Evolutionary conservation across 2,329 filamentous ascomycete species (phyloP).

Genomic region (Sphaceloma murrayae): DNA sequence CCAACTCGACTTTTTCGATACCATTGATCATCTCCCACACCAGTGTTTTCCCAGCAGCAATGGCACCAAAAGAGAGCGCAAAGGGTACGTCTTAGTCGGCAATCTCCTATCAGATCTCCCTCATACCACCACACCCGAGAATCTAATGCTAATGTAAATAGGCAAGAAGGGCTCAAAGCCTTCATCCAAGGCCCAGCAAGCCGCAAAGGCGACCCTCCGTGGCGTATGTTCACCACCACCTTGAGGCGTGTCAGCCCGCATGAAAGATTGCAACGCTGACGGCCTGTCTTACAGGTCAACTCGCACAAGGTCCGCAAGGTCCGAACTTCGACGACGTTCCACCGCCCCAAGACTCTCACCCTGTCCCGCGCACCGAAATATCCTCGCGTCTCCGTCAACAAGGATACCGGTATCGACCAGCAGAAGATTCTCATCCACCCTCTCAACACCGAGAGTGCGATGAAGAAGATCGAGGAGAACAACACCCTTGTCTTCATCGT

Average conservation of each 20-base stretch:
- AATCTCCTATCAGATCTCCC: too few species aligned
- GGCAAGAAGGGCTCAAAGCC: slow-evolving; percentile 43
- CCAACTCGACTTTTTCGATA: too few species aligned
- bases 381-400: slow-evolving; percentile 88
- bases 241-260: slow-evolving; percentile 40
- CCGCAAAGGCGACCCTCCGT: slow-evolving; percentile 92
- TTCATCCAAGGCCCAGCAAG: slow-evolving; percentile 69
- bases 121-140: too few species aligned
- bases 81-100: slow-evolving; percentile 1
- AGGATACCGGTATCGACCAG: slow-evolving; percentile 85
- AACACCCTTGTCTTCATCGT: slow-evolving; percentile 65
- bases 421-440: slow-evolving; percentile 97
- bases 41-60: slow-evolving; percentile 2
- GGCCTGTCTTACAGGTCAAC: slow-evolving; percentile 50
- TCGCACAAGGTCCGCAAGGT: slow-evolving; percentile 88
- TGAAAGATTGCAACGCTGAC: slow-evolving; percentile 38
- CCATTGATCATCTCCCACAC: too few species aligned
- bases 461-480: slow-evolving; percentile 99
- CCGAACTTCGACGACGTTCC: slow-evolving; percentile 88
- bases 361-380: slow-evolving; percentile 89
- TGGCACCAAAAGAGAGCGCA: slow-evolving; percentile 15
- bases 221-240: slow-evolving; percentile 60
- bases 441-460: slow-evolving; percentile 98
- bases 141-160: background rate
- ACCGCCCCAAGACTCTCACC: slow-evolving; percentile 91